These are phyloP conservation scores for Diospyros kaki DNA, from an alignment of 148 eudicot species.

Conservation along the genomic window DNA sequence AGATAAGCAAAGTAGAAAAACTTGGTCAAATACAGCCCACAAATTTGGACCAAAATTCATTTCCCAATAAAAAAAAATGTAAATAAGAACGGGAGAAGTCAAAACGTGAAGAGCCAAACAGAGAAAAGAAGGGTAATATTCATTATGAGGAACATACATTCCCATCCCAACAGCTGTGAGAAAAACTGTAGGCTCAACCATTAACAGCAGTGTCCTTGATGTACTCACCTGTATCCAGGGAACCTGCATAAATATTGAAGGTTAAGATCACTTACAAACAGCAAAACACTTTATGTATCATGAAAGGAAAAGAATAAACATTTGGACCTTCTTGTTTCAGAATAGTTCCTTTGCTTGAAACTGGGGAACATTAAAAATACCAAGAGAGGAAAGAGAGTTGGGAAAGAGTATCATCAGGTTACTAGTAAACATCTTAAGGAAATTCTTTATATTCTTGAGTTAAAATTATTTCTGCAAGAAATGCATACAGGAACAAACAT, in stretches of 20 bases:
- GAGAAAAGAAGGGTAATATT: neutral
- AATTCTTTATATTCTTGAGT: neutral
- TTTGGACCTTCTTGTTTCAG: neutral
- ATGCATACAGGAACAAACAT: neutral
- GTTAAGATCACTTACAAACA: neutral
- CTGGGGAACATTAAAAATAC: no score
- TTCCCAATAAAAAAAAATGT: no score
- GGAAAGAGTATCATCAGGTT: neutral
- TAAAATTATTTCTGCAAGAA: neutral
- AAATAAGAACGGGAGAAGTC: neutral
- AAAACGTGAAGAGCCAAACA: neutral
- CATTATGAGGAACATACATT: slow-evolving; percentile 49
- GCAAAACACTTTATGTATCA: neutral
- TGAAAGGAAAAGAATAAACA: neutral
- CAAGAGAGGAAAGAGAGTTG: neutral
- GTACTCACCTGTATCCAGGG: slow-evolving; percentile 98
- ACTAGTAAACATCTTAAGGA: neutral
- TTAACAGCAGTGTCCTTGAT: slow-evolving; percentile 81
- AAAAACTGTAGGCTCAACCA: slow-evolving; percentile 75
- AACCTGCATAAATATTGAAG: slow-evolving; percentile 37
- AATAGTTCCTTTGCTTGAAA: no score
- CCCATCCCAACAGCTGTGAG: slow-evolving; percentile 75
- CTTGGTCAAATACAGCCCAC: neutral
- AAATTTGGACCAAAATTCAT: no score
- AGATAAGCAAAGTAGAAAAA: neutral